Evolutionary conservation across 179 eudicot species (phyloP).

Genomic region (Silene vulgaris): DNA sequence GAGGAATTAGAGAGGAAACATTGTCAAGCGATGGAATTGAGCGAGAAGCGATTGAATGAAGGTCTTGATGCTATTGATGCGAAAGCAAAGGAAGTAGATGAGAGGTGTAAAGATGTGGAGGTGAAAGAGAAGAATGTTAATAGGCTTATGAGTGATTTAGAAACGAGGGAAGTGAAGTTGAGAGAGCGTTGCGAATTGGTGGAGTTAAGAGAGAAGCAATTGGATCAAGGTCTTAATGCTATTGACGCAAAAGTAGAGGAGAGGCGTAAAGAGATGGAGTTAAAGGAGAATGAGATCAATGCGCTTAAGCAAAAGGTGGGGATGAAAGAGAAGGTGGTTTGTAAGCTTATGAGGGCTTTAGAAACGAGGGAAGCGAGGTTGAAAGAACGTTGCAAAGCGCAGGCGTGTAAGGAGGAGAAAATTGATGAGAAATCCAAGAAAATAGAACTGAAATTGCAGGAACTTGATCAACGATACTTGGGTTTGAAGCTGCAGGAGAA

Average conservation of each 20-base stretch:
- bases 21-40: slow-evolving; percentile 2
- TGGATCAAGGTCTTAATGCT: neutral
- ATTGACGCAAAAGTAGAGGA: slow-evolving; percentile 13
- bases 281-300: neutral
- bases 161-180: neutral
- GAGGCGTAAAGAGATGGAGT: slow-evolving; percentile 17
- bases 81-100: slow-evolving; percentile 19
- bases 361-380: neutral
- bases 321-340: neutral
- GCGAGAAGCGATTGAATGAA: slow-evolving; percentile 16
- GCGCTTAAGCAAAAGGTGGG: slow-evolving; percentile 16
- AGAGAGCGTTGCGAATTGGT: neutral
- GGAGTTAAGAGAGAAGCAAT: slow-evolving; percentile 20
- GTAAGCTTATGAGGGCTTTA: neutral
- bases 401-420: slow-evolving; percentile 9
- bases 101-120: slow-evolving; percentile 15
- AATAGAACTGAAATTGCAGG: slow-evolving; percentile 14
- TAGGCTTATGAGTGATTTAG: neutral
- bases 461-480: slow-evolving; percentile 5
- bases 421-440: slow-evolving; percentile 9
- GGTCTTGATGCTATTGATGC: neutral
- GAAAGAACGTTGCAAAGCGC: neutral
- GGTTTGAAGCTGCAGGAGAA: slow-evolving; percentile 1
- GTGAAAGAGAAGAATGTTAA: neutral
- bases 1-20: slow-evolving; percentile 15